These are phyloP conservation scores for Aspergillus piperis DNA, from an alignment of 2,329 filamentous ascomycete genomes.

Conservation along the genomic window DNA sequence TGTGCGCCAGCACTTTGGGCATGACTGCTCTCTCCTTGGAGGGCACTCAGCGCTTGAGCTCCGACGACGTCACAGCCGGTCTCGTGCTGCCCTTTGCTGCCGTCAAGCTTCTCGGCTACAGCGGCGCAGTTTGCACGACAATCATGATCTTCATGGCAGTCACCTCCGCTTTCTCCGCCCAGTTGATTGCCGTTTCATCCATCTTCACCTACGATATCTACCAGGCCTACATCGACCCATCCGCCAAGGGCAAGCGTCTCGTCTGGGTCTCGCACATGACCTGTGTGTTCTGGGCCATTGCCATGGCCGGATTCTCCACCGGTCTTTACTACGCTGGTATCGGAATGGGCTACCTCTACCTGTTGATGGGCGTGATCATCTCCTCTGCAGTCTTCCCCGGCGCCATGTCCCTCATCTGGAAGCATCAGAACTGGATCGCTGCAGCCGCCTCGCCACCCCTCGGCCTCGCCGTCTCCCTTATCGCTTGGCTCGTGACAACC, in stretches of 20 bases:
- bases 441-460: conserved; percentile 69
- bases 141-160: conserved; percentile 89
- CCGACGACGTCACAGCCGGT: conserved; percentile 76
- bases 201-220: conserved; percentile 90
- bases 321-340: conserved; percentile 74
- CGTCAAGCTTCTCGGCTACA: conserved; percentile 77
- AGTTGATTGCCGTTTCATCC: conserved; percentile 83
- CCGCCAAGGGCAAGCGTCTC: conserved; percentile 71
- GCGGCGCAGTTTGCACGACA: conserved; percentile 75
- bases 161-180: conserved; percentile 77
- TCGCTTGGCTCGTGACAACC: conserved; percentile 77
- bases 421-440: conserved; percentile 73
- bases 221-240: conserved; percentile 80
- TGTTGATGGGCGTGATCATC: conserved; percentile 91
- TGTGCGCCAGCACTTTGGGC: conserved; percentile 86
- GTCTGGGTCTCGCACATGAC: conserved; percentile 77
- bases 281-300: conserved; percentile 71
- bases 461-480: conserved; percentile 67
- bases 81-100: conserved; percentile 83
- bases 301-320: conserved; percentile 77
- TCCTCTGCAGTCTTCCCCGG: conserved; percentile 81
- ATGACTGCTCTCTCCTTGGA: conserved; percentile 79
- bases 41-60: conserved; percentile 69
- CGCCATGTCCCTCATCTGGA: conserved; percentile 78
- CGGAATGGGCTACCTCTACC: conserved; percentile 83